phyloP scores from a whole-genome alignment of 805 yeast genomes.

The Metschnikowia shivogae region DNA sequence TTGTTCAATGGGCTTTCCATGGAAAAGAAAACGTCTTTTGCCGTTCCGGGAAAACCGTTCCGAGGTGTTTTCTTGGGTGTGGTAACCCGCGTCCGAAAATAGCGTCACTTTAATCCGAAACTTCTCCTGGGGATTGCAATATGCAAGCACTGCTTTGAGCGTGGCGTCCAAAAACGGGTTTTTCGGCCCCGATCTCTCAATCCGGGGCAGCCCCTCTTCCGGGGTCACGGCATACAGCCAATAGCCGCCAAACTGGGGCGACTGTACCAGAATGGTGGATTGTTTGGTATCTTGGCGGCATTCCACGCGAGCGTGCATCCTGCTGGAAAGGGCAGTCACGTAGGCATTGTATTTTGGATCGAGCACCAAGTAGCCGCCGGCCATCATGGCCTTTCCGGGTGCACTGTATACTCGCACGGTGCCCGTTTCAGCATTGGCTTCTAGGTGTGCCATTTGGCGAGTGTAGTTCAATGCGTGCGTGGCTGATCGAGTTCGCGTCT shows the following conservation, averaged over 20 bases:
- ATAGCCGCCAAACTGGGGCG: slow-evolving; percentile 75
- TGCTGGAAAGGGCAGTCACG: slow-evolving; percentile 81
- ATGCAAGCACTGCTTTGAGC: slow-evolving; percentile 51
- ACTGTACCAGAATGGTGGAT: slow-evolving; percentile 42
- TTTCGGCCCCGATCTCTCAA: slow-evolving; percentile 28
- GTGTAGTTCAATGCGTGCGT: neutral
- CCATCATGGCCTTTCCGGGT: slow-evolving; percentile 91
- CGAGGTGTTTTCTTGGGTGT: slow-evolving; percentile 58
- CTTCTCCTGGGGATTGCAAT: slow-evolving; percentile 34
- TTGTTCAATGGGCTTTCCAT: slow-evolving; percentile 52
- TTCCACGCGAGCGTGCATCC: slow-evolving; percentile 74
- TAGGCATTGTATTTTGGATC: slow-evolving; percentile 72
- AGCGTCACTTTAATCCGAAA: slow-evolving; percentile 48
- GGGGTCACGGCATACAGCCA: slow-evolving; percentile 53
- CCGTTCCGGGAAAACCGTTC: slow-evolving; percentile 33
- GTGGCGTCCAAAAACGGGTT: slow-evolving; percentile 79
- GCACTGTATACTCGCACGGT: slow-evolving; percentile 65
- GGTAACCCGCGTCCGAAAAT: slow-evolving; percentile 85
- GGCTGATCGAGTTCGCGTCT: neutral
- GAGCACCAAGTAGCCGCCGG: slow-evolving; percentile 91
- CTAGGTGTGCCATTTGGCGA: neutral
- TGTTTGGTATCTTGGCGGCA: slow-evolving; percentile 11
- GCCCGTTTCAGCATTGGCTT: no score
- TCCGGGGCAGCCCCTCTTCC: neutral
- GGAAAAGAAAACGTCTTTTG: slow-evolving; percentile 51